phyloP scores from a whole-genome alignment of 148 eudicot species.

The Pouteria glomerata region DNA sequence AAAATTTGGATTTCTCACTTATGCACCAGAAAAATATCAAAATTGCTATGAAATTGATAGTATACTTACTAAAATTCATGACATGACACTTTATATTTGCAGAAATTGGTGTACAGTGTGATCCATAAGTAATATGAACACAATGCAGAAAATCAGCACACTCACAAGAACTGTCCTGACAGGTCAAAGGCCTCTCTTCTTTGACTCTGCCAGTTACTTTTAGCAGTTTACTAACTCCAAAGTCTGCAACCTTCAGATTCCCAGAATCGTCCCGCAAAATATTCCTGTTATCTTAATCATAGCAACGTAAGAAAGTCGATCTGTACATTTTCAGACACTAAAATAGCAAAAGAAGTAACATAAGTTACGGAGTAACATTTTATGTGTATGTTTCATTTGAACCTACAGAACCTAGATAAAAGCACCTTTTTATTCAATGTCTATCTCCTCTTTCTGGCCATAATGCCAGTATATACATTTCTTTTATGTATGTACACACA shows the following conservation, averaged over 20 bases:
- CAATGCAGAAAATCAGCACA: not conserved
- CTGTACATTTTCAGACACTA: constrained; percentile 7
- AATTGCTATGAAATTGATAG: no score
- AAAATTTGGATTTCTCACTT: no score
- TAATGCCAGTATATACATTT: no score
- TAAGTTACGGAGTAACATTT: no score
- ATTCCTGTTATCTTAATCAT: constrained; percentile 65
- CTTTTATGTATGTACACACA: no score
- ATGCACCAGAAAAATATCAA: no score
- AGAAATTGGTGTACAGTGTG: not conserved
- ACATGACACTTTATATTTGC: not conserved
- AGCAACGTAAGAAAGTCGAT: constrained; percentile 23
- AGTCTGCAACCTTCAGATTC: constrained; percentile 96
- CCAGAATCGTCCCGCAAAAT: constrained; percentile 98
- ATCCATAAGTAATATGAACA: not conserved
- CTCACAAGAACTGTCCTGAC: constrained; percentile 69
- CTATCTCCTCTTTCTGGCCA: no score
- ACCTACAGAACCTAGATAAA: not conserved
- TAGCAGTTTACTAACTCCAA: constrained; percentile 91
- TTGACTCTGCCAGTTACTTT: constrained; percentile 64
- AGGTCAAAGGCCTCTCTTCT: constrained; percentile 51
- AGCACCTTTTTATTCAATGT: not conserved
- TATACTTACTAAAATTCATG: not conserved
- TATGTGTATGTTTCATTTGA: no score
- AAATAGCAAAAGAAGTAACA: not conserved